Evolutionary conservation across 139 green algal genomes (phyloP).

Genomic region (Coelastrella sp.): DNA sequence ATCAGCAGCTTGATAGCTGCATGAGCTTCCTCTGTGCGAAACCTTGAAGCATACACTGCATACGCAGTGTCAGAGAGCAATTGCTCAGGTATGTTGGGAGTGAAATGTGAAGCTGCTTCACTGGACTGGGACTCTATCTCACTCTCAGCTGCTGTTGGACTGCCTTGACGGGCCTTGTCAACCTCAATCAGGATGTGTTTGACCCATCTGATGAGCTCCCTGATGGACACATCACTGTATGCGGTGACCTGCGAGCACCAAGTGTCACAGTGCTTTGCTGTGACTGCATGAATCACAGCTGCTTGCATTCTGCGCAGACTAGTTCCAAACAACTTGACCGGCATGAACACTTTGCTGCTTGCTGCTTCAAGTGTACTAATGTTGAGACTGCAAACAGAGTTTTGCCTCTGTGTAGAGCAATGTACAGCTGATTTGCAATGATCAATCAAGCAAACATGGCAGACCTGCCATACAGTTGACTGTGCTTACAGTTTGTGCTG

Average conservation of each 20-base stretch:
- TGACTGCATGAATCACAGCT: neutral
- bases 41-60: conserved; percentile 33
- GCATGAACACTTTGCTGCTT: too few relatives aligned
- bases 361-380: too few relatives aligned
- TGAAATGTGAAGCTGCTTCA: neutral
- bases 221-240: conserved; percentile 48
- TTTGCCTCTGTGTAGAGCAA: too few relatives aligned
- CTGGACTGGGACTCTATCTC: neutral
- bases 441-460: too few relatives aligned
- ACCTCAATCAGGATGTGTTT: conserved; percentile 9
- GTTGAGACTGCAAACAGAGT: too few relatives aligned
- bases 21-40: conserved; percentile 7
- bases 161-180: too few relatives aligned
- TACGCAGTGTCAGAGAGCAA: conserved; percentile 37
- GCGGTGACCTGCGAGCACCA: neutral
- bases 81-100: neutral
- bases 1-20: neutral
- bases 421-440: too few relatives aligned
- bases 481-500: too few relatives aligned
- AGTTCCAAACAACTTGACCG: too few relatives aligned
- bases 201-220: conserved; percentile 54
- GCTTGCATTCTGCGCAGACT: too few relatives aligned
- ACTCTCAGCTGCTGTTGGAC: neutral
- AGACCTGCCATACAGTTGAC: too few relatives aligned
- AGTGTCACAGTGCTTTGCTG: neutral